Conservation (phyloP, 495 filamentous ascomycete species). For the Hypomontagnella submonticulosa region DNA sequence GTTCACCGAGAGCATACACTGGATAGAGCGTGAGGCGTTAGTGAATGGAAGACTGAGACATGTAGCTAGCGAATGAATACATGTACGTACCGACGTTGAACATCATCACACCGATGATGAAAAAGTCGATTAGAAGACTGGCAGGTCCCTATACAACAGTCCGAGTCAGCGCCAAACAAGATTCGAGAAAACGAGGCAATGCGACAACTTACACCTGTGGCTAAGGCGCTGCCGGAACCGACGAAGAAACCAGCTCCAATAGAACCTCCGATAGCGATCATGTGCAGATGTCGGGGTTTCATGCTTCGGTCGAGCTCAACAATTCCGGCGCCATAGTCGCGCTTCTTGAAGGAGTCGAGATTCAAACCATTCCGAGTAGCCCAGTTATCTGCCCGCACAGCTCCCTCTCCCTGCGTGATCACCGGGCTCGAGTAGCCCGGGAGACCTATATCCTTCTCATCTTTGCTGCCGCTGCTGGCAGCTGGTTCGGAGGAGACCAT, state of each 20-base stretch:
- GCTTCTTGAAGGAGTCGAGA: constrained; percentile 60
- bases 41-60: background rate
- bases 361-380: constrained; percentile 64
- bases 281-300: constrained; percentile 74
- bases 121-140: constrained; percentile 64
- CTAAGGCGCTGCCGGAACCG: constrained; percentile 61
- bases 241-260: constrained; percentile 75
- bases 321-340: constrained; percentile 50
- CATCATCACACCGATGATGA: constrained; percentile 65
- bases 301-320: constrained; percentile 67
- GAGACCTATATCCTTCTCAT: constrained; percentile 44
- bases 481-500: constrained; percentile 50
- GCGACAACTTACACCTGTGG: constrained; percentile 50
- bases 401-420: constrained; percentile 15
- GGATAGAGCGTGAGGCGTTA: constrained; percentile 20
- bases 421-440: constrained; percentile 34
- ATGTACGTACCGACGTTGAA: constrained; percentile 59
- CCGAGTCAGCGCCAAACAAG: constrained; percentile 1
- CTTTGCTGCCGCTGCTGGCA: constrained; percentile 42
- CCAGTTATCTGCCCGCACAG: constrained; percentile 50
- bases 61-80: background rate
- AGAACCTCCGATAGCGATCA: constrained; percentile 80
- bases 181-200: background rate
- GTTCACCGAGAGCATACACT: constrained; percentile 78
- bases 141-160: constrained; percentile 54